phyloP scores from a whole-genome alignment of 495 filamentous ascomycete genomes.

The Talaromyces thailandensis region DNA sequence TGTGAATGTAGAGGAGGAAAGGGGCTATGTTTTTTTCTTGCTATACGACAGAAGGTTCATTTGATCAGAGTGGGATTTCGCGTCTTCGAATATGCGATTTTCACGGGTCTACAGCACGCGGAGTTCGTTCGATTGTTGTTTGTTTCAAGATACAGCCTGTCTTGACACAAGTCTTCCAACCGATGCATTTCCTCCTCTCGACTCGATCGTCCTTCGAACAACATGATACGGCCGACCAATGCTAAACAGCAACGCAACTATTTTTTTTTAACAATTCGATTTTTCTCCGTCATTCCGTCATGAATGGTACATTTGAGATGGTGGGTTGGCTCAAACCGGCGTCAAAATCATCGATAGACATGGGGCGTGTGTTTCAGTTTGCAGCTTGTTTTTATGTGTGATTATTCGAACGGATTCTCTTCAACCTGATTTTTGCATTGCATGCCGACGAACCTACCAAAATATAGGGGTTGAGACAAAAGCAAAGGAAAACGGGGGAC shows the following conservation, averaged over 20 bases:
- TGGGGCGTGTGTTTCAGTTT: slow-evolving; percentile 1
- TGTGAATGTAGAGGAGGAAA: not conserved
- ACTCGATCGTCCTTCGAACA: not conserved
- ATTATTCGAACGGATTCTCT: not conserved
- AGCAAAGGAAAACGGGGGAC: not conserved
- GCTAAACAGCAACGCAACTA: slow-evolving; percentile 1
- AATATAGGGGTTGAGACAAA: not conserved
- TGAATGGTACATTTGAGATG: slow-evolving; percentile 1
- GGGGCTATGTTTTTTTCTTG: not conserved
- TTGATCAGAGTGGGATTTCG: not conserved
- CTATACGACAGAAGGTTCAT: not conserved
- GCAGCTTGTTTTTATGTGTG: slow-evolving; percentile 1
- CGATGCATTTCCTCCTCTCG: not conserved
- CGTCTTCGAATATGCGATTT: not conserved
- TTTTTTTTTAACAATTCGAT: slow-evolving; percentile 1
- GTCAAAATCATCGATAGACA: slow-evolving; percentile 1
- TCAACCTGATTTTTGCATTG: not conserved
- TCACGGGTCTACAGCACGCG: not conserved
- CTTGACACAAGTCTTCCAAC: not conserved
- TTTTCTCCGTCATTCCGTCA: not conserved
- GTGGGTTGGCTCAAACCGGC: slow-evolving; percentile 1
- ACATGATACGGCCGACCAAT: not conserved
- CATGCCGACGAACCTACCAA: not conserved
- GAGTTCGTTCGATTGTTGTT: not conserved
- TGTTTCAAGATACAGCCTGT: not conserved